These are phyloP conservation scores for Hemileccinum impolitum DNA, from an alignment of 768 basidiomycete species.

Conservation along the genomic window DNA sequence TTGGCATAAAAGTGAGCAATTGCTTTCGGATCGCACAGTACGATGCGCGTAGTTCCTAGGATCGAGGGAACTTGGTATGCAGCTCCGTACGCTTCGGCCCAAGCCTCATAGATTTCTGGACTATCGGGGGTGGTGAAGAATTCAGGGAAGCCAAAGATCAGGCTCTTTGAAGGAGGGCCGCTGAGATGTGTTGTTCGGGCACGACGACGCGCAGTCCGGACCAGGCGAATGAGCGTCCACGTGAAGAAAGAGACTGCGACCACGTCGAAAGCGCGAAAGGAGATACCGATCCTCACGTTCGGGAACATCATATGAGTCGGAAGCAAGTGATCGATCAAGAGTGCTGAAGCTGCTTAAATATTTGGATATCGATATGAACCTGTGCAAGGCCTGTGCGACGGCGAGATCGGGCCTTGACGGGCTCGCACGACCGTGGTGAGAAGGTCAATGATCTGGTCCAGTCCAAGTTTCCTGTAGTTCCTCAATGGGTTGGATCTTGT, in stretches of 20 bases:
- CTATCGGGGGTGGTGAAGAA: slow-evolving; percentile 29
- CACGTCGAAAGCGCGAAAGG: slow-evolving; percentile 7
- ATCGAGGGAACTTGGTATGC: slow-evolving; percentile 41
- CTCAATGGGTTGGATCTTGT: too few species aligned
- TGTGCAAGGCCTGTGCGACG: background rate
- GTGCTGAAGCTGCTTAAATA: too few species aligned
- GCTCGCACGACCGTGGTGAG: too few species aligned
- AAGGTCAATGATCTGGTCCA: too few species aligned
- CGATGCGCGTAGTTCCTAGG: slow-evolving; percentile 35
- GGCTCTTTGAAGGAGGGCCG: slow-evolving; percentile 42
- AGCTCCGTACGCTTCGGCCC: slow-evolving; percentile 46
- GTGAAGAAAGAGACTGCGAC: slow-evolving; percentile 13
- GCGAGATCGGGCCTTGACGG: too few species aligned
- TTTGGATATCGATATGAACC: too few species aligned
- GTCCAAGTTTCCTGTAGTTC: too few species aligned
- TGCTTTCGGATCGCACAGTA: slow-evolving; percentile 49
- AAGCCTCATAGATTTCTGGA: slow-evolving; percentile 41
- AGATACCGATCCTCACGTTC: background rate
- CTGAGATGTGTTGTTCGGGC: slow-evolving; percentile 34
- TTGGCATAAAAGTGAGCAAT: slow-evolving; percentile 49
- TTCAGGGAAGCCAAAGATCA: slow-evolving; percentile 39
- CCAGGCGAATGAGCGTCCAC: slow-evolving; percentile 15
- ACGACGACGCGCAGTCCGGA: slow-evolving; percentile 6
- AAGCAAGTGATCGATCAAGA: background rate
- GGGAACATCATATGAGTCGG: background rate